Evolutionary conservation across 2,329 filamentous ascomycete genomes (phyloP).

Genomic region (Bimuria novae-zelandiae): DNA sequence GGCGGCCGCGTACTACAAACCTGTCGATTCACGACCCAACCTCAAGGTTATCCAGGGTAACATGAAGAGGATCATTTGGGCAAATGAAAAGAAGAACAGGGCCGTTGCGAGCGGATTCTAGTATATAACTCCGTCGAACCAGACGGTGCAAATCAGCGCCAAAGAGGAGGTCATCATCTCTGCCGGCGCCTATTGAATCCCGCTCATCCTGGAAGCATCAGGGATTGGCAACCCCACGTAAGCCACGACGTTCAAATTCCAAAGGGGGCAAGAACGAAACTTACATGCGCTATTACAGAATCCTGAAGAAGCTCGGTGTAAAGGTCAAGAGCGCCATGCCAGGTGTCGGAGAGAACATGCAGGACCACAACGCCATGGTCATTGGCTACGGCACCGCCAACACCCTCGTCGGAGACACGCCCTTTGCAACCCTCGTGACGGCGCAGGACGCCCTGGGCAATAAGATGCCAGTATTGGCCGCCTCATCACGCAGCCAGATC

Average conservation of each 20-base stretch:
- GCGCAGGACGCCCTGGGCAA: not conserved
- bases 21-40: not conserved
- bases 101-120: not conserved
- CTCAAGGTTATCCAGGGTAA: not conserved
- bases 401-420: not conserved
- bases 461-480: not conserved
- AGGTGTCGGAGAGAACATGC: not conserved
- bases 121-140: not conserved
- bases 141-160: not conserved
- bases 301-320: slow-evolving; percentile 11
- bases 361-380: not conserved
- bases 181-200: slow-evolving; percentile 59
- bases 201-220: slow-evolving; percentile 65
- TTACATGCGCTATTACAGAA: slow-evolving; percentile 5
- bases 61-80: not conserved
- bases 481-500: too few species aligned
- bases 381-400: not conserved
- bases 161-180: slow-evolving; percentile 60
- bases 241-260: too few species aligned
- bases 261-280: not conserved
- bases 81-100: not conserved
- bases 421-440: too few species aligned
- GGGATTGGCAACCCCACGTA: slow-evolving; percentile 55
- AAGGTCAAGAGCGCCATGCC: not conserved
- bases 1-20: not conserved